These are phyloP conservation scores for Strobilomyces dryophilus DNA, from an alignment of 768 basidiomycete genomes.

Conservation along the genomic window DNA sequence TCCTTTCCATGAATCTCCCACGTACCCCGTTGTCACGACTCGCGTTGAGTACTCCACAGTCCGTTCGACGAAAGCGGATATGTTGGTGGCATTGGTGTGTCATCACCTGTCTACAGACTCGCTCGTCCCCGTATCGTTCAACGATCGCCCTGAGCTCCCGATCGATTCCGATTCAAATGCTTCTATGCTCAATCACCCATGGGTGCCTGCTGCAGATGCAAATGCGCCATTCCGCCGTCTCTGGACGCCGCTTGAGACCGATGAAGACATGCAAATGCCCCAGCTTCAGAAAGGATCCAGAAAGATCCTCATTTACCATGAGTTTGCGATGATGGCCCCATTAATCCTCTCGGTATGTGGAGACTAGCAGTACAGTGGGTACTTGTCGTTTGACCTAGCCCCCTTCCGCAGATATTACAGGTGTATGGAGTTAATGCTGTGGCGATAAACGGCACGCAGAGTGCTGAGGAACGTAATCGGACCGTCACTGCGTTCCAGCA, in stretches of 20 bases:
- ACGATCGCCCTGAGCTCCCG: neutral
- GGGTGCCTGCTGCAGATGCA: neutral
- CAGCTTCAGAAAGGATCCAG: neutral
- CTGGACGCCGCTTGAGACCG: slow-evolving; percentile 4
- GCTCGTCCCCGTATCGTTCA: neutral
- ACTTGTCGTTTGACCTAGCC: neutral
- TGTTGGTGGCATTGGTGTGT: slow-evolving; percentile 3
- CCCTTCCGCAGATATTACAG: neutral
- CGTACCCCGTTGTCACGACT: neutral
- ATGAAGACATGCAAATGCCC: neutral
- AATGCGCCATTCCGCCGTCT: neutral
- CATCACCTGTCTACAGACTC: slow-evolving; percentile 2
- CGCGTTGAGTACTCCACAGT: neutral
- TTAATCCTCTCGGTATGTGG: slow-evolving; percentile 6
- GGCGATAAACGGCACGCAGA: slow-evolving; percentile 6
- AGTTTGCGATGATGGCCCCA: slow-evolving; percentile 7
- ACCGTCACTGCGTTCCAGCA: neutral
- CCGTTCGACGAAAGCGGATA: slow-evolving; percentile 2
- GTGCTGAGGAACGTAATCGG: neutral
- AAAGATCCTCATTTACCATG: slow-evolving; percentile 4
- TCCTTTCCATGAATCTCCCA: slow-evolving; percentile 2
- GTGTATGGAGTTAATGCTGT: slow-evolving; percentile 1
- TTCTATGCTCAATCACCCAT: slow-evolving; percentile 2
- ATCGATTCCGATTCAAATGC: too few relatives aligned
- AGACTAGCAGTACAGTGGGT: too few relatives aligned